Base-by-base conservation (phyloP, 257 asterid genomes). In the Orobanche coerulescens region DNA sequence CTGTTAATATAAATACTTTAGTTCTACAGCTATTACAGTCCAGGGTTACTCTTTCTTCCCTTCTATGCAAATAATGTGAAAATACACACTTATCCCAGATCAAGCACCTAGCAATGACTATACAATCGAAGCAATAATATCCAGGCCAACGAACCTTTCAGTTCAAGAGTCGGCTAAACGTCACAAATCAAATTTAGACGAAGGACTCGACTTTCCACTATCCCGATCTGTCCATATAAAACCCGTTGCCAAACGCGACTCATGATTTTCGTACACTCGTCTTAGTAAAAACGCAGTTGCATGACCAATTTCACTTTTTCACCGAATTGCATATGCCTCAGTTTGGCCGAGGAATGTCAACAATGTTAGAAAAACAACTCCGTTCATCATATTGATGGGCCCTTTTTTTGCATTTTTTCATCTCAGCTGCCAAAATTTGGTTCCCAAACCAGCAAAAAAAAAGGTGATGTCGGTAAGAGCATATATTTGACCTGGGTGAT, bases 1-100 rank as follows among this genome's bases (percentile, higher is more conserved):
- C 36, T 54, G 66, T n/a, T 30, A 40, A 59, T 43, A 68, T 50
- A 59, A 78, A 62, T 76, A 70, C 71, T 62, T 60, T 75, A 67
- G 75, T 68, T 61, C 81, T 61, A 74, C 81, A 71, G 43, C 75
- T 74, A 73, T 67, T 75, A 76, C 66, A 72, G 46, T 65, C 84
- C 67, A 59, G 75, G 75, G 69, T 64, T 58, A 46, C 56, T 65
- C 71, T 66, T 43, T 64, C 76, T 70, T 67, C 78, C 75, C 79
- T 55, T 75, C 79, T 79, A 71, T 73, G 61, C 71, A 73, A 71
- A 72, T 66, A 62, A 71, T 59, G 73, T 68, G 65, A 79, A 43
- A 79, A 78, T 83, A 73, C 76, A 83, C 90, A 79, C 48, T 66
- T 79, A 72, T 47, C 24, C 61, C 74, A 73, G 66, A 64, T 65